Evolutionary conservation across 768 basidiomycete genomes (phyloP).

Genomic region (Tricholoma sp.): DNA sequence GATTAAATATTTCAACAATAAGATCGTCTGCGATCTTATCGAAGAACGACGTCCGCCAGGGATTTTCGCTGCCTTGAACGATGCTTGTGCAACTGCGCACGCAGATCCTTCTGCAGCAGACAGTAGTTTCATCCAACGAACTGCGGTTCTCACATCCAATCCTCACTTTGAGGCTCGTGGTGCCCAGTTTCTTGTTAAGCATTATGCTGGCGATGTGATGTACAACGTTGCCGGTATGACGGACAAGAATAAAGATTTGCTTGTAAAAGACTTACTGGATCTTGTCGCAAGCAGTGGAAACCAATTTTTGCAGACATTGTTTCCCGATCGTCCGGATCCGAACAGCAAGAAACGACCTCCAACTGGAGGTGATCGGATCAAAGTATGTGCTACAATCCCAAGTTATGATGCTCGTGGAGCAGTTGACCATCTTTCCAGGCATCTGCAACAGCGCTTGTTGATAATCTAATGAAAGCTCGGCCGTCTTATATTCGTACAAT

Average conservation of each 20-base stretch:
- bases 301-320: slow-evolving; percentile 80
- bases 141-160: slow-evolving; percentile 74
- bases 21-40: slow-evolving; percentile 96
- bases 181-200: slow-evolving; percentile 88
- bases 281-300: slow-evolving; percentile 78
- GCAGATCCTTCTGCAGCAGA: slow-evolving; percentile 96
- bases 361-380: slow-evolving; percentile 97
- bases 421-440: slow-evolving; percentile 33
- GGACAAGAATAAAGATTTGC: slow-evolving; percentile 98
- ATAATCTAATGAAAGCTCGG: slow-evolving; percentile 95
- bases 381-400: slow-evolving; percentile 40
- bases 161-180: slow-evolving; percentile 95
- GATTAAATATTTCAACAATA: slow-evolving; percentile 98
- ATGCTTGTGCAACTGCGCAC: slow-evolving; percentile 98
- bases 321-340: slow-evolving; percentile 93
- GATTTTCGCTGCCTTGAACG: slow-evolving; percentile 95
- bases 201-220: slow-evolving; percentile 98
- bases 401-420: neutral
- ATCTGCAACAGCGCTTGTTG: slow-evolving; percentile 94
- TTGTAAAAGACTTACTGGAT: slow-evolving; percentile 93
- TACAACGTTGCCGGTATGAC: slow-evolving; percentile 98
- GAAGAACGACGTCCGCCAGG: slow-evolving; percentile 96
- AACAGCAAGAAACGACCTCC: slow-evolving; percentile 98
- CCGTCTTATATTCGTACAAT: slow-evolving; percentile 99
- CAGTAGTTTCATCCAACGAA: slow-evolving; percentile 92